A percentile compares a stretch with the other conserved stretches of the same genome.
Conservation (phyloP, 139 green algal genomes). For the Picochlorum sp. region DNA sequence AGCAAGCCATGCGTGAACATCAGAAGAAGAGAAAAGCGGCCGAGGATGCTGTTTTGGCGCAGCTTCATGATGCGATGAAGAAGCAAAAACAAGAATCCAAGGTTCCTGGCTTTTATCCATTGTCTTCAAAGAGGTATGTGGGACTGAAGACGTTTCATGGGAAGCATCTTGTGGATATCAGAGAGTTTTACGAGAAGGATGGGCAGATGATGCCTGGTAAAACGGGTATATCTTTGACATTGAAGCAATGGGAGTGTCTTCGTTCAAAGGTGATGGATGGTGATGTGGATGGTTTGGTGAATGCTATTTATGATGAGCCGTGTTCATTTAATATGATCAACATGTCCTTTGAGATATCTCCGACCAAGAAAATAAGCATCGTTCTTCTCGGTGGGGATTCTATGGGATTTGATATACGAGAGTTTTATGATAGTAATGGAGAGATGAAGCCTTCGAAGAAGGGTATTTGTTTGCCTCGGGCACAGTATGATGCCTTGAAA, state of each 20-base stretch:
- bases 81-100: no score
- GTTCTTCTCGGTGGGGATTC: slow-evolving; percentile 40
- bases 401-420: slow-evolving; percentile 26
- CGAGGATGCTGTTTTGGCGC: no score
- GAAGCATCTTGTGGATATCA: slow-evolving; percentile 31
- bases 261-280: neutral
- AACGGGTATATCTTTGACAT: slow-evolving; percentile 36
- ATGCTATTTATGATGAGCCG: no score
- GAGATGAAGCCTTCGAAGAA: slow-evolving; percentile 47
- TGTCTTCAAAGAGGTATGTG: slow-evolving; percentile 24
- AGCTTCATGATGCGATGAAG: no score
- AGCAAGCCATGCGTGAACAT: no score
- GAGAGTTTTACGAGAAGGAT: slow-evolving; percentile 51
- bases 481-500: slow-evolving; percentile 29
- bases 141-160: slow-evolving; percentile 20
- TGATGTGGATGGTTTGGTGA: neutral
- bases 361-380: slow-evolving; percentile 20
- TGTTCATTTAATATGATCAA: no score
- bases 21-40: no score
- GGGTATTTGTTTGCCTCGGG: slow-evolving; percentile 40
- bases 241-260: slow-evolving; percentile 24
- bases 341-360: slow-evolving; percentile 19
- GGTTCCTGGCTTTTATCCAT: neutral
- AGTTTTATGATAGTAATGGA: slow-evolving; percentile 49
- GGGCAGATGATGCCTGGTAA: slow-evolving; percentile 24